Base-by-base conservation (phyloP, 1,284 basidiomycete species). In the Ustilago crameri region DNA sequence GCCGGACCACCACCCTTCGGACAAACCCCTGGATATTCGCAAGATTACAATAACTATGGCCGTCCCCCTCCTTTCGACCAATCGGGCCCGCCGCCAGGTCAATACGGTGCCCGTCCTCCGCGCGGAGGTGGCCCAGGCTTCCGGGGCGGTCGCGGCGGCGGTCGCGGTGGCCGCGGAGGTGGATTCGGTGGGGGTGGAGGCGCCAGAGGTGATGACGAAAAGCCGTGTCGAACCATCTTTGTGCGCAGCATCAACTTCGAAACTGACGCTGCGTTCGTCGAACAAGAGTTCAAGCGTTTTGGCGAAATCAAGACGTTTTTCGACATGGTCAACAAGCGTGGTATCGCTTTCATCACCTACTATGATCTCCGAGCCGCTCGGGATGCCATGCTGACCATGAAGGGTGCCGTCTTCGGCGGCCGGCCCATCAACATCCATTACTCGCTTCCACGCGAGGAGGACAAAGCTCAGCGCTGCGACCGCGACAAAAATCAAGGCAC, bases 271-370 rank as follows among this genome's bases (percentile, higher is more conserved):
- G 27, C 51, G 15, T 53, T 52, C 44, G 83, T 64, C 84, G 95
- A 95, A 68, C 87, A 87, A 35, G 88, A 89, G 52, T 98, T 98
- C 85, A 91, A 93, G 84, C 89, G 91, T 63, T 92, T 92, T 83
- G 95, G 95, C 61, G 93, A 95, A 82, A 92, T 98, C 85, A 93
- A 93, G 85, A 95, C 92, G 2, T 97, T 95, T 84, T 98, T 96
- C 83, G 95, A 98, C 84, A 86, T 97, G 30, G 92, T 97, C 67
- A 88, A 89, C 48, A 95, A 92, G 32, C 89, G 95, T 62, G 95
- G 95, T 18, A 95, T 98, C 91, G 91, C 95, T 5, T 98, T 98
- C 84, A 91, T 98, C 53, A 98, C 95, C 51, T 98, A 92, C 83
- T 97, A 86, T 83, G 95, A 98, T 84, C 84, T 95, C 18, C 89